Evolutionary conservation across 768 basidiomycete species (phyloP).

Genomic region (Boletus rubescentipes): DNA sequence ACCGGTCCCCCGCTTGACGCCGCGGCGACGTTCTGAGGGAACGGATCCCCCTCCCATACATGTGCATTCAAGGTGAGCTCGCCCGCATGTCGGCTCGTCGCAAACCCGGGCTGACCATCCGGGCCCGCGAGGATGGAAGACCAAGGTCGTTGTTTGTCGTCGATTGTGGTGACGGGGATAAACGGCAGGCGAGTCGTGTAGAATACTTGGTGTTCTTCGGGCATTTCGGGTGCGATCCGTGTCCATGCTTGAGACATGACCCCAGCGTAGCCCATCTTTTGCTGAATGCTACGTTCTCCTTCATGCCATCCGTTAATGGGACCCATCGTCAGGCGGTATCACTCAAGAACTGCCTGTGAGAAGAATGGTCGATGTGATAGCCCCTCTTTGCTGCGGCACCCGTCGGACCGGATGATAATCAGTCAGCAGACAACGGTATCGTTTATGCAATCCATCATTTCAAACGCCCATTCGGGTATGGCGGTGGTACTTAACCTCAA

Average conservation of each 20-base stretch:
- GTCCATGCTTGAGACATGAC: slow-evolving; percentile 39
- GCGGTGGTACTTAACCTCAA: too few relatives aligned
- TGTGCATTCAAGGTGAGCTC: slow-evolving; percentile 38
- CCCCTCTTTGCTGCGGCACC: too few relatives aligned
- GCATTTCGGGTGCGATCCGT: slow-evolving; percentile 45
- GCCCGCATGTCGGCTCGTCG: slow-evolving; percentile 36
- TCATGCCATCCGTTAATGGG: slow-evolving; percentile 38
- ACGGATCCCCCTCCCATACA: slow-evolving; percentile 58
- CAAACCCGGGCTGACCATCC: slow-evolving; percentile 48
- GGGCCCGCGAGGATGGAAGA: slow-evolving; percentile 49
- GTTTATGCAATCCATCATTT: too few relatives aligned
- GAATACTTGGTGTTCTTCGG: slow-evolving; percentile 49
- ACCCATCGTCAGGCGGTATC: slow-evolving; percentile 15
- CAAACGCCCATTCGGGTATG: too few relatives aligned
- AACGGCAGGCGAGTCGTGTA: slow-evolving; percentile 51
- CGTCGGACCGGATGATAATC: too few relatives aligned
- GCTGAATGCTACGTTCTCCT: slow-evolving; percentile 53
- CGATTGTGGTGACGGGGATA: slow-evolving; percentile 56
- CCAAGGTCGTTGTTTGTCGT: slow-evolving; percentile 54
- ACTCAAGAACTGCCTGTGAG: neutral
- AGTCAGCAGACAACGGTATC: too few relatives aligned
- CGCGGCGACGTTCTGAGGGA: slow-evolving; percentile 36
- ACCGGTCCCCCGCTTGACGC: slow-evolving; percentile 10
- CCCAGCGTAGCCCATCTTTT: slow-evolving; percentile 42
- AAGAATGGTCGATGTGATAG: too few relatives aligned